phyloP scores from a whole-genome alignment of 1,139 yeast genomes.

The Magnusiomyces starmeri region DNA sequence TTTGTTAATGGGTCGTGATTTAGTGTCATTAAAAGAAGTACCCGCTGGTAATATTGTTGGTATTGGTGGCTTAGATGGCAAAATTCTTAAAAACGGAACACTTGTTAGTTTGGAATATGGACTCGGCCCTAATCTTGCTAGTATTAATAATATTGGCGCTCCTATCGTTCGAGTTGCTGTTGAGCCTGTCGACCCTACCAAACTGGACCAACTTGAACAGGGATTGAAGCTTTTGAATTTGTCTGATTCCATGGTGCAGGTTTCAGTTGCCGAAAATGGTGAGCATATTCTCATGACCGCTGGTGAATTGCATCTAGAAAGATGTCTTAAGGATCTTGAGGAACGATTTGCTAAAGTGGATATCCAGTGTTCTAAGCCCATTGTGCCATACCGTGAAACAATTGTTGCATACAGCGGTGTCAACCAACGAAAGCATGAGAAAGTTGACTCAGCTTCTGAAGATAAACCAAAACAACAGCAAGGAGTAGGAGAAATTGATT shows the following conservation, averaged over 20 bases:
- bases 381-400: slow-evolving; percentile 91
- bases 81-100: slow-evolving; percentile 81
- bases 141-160: slow-evolving; percentile 57
- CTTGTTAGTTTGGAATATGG: slow-evolving; percentile 42
- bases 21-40: slow-evolving; percentile 66
- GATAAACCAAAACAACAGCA: slow-evolving; percentile 22
- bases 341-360: slow-evolving; percentile 93
- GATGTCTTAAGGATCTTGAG: slow-evolving; percentile 80
- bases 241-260: slow-evolving; percentile 91
- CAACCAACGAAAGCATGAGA: slow-evolving; percentile 11
- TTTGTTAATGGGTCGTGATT: slow-evolving; percentile 87
- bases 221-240: slow-evolving; percentile 75
- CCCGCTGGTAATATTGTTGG: slow-evolving; percentile 97
- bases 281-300: slow-evolving; percentile 89
- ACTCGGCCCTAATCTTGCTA: slow-evolving; percentile 61
- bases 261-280: slow-evolving; percentile 79
- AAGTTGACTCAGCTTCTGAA: neutral
- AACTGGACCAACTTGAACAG: slow-evolving; percentile 63
- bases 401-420: slow-evolving; percentile 37
- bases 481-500: slow-evolving; percentile 37
- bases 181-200: slow-evolving; percentile 83
- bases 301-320: slow-evolving; percentile 89
- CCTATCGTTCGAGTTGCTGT: slow-evolving; percentile 93
- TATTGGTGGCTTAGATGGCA: slow-evolving; percentile 81
- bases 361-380: slow-evolving; percentile 81